Conservation (phyloP, 78 protist genomes). For the Chrysochromulina parva region DNA sequence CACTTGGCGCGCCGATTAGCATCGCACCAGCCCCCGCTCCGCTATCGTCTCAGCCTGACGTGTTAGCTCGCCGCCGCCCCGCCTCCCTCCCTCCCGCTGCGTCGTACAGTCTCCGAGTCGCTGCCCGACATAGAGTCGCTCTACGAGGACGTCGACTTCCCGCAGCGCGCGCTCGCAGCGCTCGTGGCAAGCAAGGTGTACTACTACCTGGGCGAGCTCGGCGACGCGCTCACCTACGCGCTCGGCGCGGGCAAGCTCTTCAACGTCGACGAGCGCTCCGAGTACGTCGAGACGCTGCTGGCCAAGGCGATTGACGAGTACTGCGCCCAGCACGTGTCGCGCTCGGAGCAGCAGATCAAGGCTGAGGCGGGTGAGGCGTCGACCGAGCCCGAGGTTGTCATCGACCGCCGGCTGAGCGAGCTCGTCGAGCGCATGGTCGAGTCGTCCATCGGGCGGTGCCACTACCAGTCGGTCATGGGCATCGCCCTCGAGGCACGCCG, state of each 20-base stretch:
- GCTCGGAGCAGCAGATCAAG: not conserved
- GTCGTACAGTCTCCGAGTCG: not conserved
- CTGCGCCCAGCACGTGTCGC: conserved; percentile 55
- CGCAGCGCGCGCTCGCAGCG: conserved; percentile 74
- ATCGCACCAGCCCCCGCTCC: too few species aligned
- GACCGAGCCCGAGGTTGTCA: not conserved
- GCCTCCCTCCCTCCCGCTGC: not conserved
- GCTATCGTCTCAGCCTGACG: too few species aligned
- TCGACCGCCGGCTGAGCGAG: conserved; percentile 71
- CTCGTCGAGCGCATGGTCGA: conserved; percentile 81
- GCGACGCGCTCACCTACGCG: conserved; percentile 82
- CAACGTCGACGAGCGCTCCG: not conserved
- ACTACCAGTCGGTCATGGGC: conserved; percentile 86
- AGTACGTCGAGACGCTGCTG: not conserved
- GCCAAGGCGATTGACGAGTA: conserved; percentile 79
- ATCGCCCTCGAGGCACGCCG: conserved; percentile 91
- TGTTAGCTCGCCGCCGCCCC: conserved; percentile 25
- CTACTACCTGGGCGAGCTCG: conserved; percentile 85
- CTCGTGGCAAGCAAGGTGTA: conserved; percentile 84
- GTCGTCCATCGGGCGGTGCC: conserved; percentile 30
- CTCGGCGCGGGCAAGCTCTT: conserved; percentile 85
- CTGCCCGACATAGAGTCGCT: conserved; percentile 47
- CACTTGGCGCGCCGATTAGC: conserved; percentile 48
- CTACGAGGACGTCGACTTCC: conserved; percentile 60
- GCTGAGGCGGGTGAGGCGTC: not conserved